phyloP scores from a whole-genome alignment of 352 stramenopile species.

The Pythium phragmiticola region DNA sequence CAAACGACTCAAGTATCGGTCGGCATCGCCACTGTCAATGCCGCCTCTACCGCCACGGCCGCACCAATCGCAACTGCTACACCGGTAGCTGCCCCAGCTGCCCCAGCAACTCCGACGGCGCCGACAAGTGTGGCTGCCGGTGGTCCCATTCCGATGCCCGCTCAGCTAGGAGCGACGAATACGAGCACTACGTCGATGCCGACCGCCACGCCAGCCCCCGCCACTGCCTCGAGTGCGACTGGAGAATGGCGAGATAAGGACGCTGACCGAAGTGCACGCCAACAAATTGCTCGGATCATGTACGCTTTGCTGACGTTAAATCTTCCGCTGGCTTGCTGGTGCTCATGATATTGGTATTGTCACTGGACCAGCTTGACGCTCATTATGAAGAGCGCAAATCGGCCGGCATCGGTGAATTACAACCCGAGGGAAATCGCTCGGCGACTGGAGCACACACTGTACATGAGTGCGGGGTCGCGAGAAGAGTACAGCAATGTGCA shows the following conservation, averaged over 20 bases:
- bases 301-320: conserved; percentile 36
- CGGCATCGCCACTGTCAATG: background rate
- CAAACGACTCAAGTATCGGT: background rate
- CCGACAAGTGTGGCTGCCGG: background rate
- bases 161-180: conserved; percentile 20
- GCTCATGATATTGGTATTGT: background rate
- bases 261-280: conserved; percentile 65
- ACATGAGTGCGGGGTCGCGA: conserved; percentile 80
- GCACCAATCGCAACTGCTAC: conserved; percentile 3
- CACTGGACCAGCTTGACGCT: conserved; percentile 61
- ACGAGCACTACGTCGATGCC: conserved; percentile 1
- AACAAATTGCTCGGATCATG: conserved; percentile 90
- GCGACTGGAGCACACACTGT: conserved; percentile 81
- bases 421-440: conserved; percentile 86
- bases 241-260: conserved; percentile 87
- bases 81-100: background rate
- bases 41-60: conserved; percentile 7
- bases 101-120: background rate
- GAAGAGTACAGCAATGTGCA: conserved; percentile 89
- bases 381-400: conserved; percentile 90
- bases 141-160: conserved; percentile 26
- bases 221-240: conserved; percentile 22
- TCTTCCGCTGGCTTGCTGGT: background rate
- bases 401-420: conserved; percentile 85
- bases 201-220: conserved; percentile 5